A percentile compares a stretch with the other conserved stretches of the same genome.
Evolutionary conservation across 352 stramenopile species (phyloP).

Genomic region (Elongisporangium anandrum): DNA sequence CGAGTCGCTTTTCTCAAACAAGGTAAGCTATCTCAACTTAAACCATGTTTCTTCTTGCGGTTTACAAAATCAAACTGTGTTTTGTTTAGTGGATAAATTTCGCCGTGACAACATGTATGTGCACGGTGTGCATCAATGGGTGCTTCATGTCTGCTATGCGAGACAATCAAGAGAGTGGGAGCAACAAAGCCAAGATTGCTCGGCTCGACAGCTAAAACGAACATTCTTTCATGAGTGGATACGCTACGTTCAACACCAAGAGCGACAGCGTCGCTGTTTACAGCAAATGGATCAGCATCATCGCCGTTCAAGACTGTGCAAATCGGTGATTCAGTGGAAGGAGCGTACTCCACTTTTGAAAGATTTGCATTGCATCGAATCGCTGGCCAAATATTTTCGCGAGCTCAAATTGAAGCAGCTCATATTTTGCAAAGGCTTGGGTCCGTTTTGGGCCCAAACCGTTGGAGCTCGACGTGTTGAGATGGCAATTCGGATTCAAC

Average conservation of each 20-base stretch:
- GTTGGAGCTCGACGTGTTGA: conserved; percentile 14
- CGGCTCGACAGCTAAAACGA: neutral
- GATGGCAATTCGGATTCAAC: conserved; percentile 35
- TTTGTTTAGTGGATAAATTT: conserved; percentile 5
- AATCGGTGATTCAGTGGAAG: conserved; percentile 8
- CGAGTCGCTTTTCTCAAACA: conserved; percentile 4
- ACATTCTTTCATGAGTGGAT: conserved; percentile 13
- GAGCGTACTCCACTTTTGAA: conserved; percentile 18
- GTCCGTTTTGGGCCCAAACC: conserved; percentile 27
- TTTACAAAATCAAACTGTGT: neutral
- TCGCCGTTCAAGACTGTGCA: neutral
- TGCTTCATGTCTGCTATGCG: conserved; percentile 7
- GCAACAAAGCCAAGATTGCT: conserved; percentile 1
- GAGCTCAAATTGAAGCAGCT: conserved; percentile 10
- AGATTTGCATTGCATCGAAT: conserved; percentile 18
- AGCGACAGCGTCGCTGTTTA: neutral
- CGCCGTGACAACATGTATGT: neutral
- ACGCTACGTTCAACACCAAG: conserved; percentile 13
- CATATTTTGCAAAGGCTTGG: conserved; percentile 22
- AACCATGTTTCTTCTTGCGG: neutral
- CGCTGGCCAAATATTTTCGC: conserved; percentile 13
- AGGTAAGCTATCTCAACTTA: conserved; percentile 2
- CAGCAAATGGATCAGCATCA: conserved; percentile 15
- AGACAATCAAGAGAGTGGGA: conserved; percentile 3
- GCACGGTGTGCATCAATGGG: conserved; percentile 7